phyloP scores from a whole-genome alignment of 176 grass and related monocot genomes.

The Aegilops longissima region DNA sequence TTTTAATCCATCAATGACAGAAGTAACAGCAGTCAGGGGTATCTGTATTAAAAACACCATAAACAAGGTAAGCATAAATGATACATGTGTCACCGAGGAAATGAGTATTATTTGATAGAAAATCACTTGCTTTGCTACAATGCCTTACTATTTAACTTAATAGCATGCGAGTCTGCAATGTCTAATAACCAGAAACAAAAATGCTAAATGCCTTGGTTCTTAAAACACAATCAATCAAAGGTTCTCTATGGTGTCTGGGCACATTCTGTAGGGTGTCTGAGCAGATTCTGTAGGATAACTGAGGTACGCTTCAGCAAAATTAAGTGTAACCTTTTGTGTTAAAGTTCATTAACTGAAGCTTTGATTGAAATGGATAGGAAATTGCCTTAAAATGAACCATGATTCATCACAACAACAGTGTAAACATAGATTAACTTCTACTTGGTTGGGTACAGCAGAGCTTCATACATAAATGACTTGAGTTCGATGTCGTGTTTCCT shows the following conservation, averaged over 20 bases:
- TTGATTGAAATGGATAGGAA: neutral
- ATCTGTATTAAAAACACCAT: conserved; percentile 56
- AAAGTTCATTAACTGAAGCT: neutral
- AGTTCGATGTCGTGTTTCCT: neutral
- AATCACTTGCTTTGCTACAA: neutral
- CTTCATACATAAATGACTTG: conserved; percentile 5
- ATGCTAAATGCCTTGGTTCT: neutral
- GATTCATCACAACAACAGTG: neutral
- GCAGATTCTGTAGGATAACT: neutral
- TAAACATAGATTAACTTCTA: neutral
- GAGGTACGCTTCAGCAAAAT: neutral
- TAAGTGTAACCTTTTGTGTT: neutral
- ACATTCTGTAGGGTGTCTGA: neutral
- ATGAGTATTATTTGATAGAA: neutral
- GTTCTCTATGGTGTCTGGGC: neutral
- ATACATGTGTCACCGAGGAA: neutral
- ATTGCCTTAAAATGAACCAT: neutral
- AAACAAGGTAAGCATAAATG: conserved; percentile 32
- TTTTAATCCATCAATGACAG: conserved; percentile 94
- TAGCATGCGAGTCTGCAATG: neutral
- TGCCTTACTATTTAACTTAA: neutral
- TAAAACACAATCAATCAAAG: neutral
- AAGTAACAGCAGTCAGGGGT: conserved; percentile 89
- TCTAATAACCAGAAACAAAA: conserved; percentile 20
- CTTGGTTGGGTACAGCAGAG: neutral